Evolutionary conservation across 108 stramenopile species (phyloP), one percentile per base, ranked within the genome.

Genomic region (Skeletonema menzelii): DNA sequence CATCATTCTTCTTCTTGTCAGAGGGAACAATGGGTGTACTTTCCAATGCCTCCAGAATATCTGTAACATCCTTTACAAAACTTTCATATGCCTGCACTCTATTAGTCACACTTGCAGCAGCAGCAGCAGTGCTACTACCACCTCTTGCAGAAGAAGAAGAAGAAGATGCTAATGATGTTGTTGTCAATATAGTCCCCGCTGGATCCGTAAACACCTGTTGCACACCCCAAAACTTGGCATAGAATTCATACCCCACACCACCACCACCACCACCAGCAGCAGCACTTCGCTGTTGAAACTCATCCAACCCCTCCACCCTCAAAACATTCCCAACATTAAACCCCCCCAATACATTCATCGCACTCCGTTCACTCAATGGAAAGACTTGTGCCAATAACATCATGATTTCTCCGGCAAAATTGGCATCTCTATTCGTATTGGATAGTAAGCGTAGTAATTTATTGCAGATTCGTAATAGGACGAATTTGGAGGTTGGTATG

Each of bases 151-250:
- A n/a, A 2, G 67, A 34, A 32, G 31, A 32, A 30, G 30, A 30
- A 30, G 30, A 30, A n/a, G n/a, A n/a, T n/a, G n/a, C n/a, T n/a
- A n/a, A n/a, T n/a, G n/a, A n/a, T n/a, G n/a, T n/a, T n/a, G n/a
- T n/a, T 12, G 79, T 20, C 4, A 76, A n/a, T 10, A 80, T 75
- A 27, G 79, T 70, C 13, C 69, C 69, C 56, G 70, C 77, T 0
- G 93, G 93, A 81, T 88, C 83, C 20, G 88, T 71, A 74, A 94
- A 90, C 17, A 87, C 86, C 60, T 82, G 75, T 83, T 94, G 93
- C 24, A 94, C 24, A 8, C 77, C 83, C 93, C 93, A 94, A 75
- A 94, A 91, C 14, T 86, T 82, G 63, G 79, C 59, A 70, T 94
- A 94, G 22, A 91, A 75, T 11, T 63, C 75, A 72, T 90, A 91